These are phyloP conservation scores for Epichloe amarillans DNA, from an alignment of 2,329 filamentous ascomycete genomes.

Conservation along the genomic window DNA sequence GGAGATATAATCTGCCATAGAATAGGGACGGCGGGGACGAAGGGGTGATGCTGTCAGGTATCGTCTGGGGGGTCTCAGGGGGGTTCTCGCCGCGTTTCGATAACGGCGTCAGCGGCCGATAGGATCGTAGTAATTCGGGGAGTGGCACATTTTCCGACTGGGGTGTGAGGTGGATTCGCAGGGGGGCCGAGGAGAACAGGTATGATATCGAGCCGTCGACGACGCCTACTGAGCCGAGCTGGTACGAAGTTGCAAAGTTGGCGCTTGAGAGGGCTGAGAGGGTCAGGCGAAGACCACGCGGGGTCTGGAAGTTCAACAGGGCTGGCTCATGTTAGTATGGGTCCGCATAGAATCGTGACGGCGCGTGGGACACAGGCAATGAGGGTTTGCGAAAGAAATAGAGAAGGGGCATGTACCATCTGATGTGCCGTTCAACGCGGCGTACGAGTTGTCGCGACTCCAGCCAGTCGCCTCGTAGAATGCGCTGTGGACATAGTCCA, in stretches of 20 bases:
- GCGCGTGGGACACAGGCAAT: neutral
- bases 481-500: constrained; percentile 89
- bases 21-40: constrained; percentile 42
- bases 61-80: neutral
- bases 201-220: constrained; percentile 97
- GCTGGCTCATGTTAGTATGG: constrained; percentile 33
- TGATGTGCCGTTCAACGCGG: constrained; percentile 69
- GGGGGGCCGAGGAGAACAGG: constrained; percentile 77
- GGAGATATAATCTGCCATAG: constrained; percentile 70
- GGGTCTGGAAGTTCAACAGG: constrained; percentile 78
- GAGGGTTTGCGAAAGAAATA: neutral
- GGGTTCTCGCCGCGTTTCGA: constrained; percentile 13
- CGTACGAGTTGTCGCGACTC: constrained; percentile 87
- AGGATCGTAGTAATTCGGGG: constrained; percentile 66
- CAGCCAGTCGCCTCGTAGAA: constrained; percentile 80
- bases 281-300: constrained; percentile 69
- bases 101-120: constrained; percentile 62
- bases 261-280: constrained; percentile 84
- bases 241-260: constrained; percentile 90
- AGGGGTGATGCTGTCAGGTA: constrained; percentile 15
- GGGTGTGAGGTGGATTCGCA: constrained; percentile 49
- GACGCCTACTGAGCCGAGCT: constrained; percentile 74
- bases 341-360: neutral
- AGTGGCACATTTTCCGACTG: constrained; percentile 66
- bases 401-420: constrained; percentile 40